phyloP scores from a whole-genome alignment of 2,329 filamentous ascomycete genomes.

The Verticillium isaacii region DNA sequence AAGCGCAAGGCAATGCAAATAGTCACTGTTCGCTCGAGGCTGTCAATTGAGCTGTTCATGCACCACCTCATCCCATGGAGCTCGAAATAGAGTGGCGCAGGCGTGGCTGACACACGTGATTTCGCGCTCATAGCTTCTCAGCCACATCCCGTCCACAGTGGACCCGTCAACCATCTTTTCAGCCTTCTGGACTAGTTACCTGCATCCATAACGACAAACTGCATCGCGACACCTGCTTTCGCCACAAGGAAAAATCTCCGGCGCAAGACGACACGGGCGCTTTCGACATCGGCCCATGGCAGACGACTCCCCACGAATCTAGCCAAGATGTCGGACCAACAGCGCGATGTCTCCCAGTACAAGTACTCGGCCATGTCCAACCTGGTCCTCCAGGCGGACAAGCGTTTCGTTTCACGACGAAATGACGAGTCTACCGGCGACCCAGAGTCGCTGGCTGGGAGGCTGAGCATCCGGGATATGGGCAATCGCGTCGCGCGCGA shows the following conservation, averaged over 20 bases:
- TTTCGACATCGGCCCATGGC: constrained; percentile 1
- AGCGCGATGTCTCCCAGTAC: constrained; percentile 88
- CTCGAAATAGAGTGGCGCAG: neutral
- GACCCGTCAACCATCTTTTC: constrained; percentile 3
- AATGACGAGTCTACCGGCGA: constrained; percentile 95
- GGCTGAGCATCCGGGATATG: constrained; percentile 93
- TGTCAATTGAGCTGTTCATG: neutral
- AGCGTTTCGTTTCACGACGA: constrained; percentile 87
- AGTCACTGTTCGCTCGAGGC: neutral
- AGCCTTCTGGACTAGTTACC: neutral
- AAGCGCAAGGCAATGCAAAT: neutral
- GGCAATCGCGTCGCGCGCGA: constrained; percentile 78
- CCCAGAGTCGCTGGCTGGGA: constrained; percentile 92
- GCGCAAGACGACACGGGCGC: neutral
- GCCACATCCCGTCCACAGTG: neutral
- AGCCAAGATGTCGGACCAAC: constrained; percentile 65
- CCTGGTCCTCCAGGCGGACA: constrained; percentile 99
- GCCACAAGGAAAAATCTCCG: neutral
- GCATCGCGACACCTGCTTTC: neutral
- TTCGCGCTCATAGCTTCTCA: neutral
- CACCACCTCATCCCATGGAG: neutral
- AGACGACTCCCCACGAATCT: constrained; percentile 6
- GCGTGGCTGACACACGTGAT: constrained; percentile 1
- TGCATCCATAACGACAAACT: neutral
- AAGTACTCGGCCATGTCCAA: constrained; percentile 99